These are phyloP conservation scores for Zoysia japonica DNA, from an alignment of 176 grass and related monocot genomes.

Conservation along the genomic window DNA sequence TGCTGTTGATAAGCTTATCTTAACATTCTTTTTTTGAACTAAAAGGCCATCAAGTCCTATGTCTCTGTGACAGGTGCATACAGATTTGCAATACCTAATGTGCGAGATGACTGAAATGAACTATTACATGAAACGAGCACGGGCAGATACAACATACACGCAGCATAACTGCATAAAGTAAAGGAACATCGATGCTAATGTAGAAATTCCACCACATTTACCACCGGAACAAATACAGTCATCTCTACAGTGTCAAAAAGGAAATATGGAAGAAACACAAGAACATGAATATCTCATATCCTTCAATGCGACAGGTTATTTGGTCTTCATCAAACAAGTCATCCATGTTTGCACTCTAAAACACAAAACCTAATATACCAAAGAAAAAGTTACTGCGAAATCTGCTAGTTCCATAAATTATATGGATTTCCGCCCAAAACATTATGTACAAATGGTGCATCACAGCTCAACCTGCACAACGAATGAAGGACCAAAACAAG, in stretches of 20 bases:
- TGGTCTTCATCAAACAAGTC: background rate
- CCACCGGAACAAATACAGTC: slow-evolving; percentile 12
- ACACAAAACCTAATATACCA: slow-evolving; percentile 21
- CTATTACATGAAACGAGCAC: background rate
- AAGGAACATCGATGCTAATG: background rate
- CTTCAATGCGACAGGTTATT: slow-evolving; percentile 27
- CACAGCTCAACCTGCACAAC: slow-evolving; percentile 45
- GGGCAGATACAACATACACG: background rate
- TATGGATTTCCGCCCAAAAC: slow-evolving; percentile 29
- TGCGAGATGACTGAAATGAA: background rate
- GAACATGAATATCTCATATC: slow-evolving; percentile 18
- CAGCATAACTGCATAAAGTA: background rate
- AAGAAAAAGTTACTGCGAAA: slow-evolving; percentile 41
- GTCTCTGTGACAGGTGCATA: background rate
- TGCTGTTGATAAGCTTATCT: background rate
- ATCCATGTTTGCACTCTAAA: slow-evolving; percentile 25
- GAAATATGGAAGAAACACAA: background rate
- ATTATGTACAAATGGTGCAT: slow-evolving; percentile 46
- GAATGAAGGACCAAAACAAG: background rate
- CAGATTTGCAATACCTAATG: background rate
- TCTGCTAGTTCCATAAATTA: slow-evolving; percentile 31
- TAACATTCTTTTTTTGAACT: background rate
- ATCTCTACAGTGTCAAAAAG: slow-evolving; percentile 24
- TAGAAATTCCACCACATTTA: slow-evolving; percentile 19
- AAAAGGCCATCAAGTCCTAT: background rate